Conservation (phyloP, 1,139 yeast species). For the Candida mesenterica region DNA sequence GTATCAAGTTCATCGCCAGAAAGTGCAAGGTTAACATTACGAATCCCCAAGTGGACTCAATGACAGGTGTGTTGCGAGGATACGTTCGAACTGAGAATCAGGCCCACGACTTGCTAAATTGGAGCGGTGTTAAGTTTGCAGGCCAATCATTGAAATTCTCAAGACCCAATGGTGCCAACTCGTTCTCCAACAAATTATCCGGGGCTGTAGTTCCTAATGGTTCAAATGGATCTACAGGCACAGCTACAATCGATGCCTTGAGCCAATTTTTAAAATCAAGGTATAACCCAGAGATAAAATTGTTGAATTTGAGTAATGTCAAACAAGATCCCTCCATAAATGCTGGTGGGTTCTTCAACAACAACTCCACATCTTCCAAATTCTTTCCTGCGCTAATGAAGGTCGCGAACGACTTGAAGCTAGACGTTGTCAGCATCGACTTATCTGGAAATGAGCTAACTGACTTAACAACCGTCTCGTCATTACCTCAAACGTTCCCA, state of each 20-base stretch:
- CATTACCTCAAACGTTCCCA: slow-evolving; percentile 77
- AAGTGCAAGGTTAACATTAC: slow-evolving; percentile 58
- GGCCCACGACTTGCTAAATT: slow-evolving; percentile 56
- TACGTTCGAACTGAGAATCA: slow-evolving; percentile 54
- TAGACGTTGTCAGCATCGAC: slow-evolving; percentile 70
- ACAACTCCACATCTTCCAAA: slow-evolving; percentile 62
- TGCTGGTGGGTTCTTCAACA: slow-evolving; percentile 64
- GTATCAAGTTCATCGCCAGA: slow-evolving; percentile 66
- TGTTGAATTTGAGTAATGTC: slow-evolving; percentile 72
- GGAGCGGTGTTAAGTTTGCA: slow-evolving; percentile 81
- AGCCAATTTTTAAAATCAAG: slow-evolving; percentile 62
- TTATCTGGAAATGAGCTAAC: slow-evolving; percentile 66
- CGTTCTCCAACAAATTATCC: slow-evolving; percentile 19
- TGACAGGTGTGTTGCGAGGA: slow-evolving; percentile 54
- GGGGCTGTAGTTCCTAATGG: slow-evolving; percentile 2
- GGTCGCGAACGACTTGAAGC: slow-evolving; percentile 57
- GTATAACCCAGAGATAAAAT: slow-evolving; percentile 59
- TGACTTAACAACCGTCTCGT: slow-evolving; percentile 60
- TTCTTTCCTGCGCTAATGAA: slow-evolving; percentile 92
- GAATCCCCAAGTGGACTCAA: slow-evolving; percentile 43
- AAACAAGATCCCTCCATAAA: slow-evolving; percentile 62
- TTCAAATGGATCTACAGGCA: not conserved
- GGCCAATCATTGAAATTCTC: slow-evolving; percentile 63
- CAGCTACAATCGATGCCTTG: slow-evolving; percentile 48
- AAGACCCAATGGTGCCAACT: slow-evolving; percentile 27